These are phyloP conservation scores for Pholiota microspora DNA, from an alignment of 768 basidiomycete species.

Conservation along the genomic window DNA sequence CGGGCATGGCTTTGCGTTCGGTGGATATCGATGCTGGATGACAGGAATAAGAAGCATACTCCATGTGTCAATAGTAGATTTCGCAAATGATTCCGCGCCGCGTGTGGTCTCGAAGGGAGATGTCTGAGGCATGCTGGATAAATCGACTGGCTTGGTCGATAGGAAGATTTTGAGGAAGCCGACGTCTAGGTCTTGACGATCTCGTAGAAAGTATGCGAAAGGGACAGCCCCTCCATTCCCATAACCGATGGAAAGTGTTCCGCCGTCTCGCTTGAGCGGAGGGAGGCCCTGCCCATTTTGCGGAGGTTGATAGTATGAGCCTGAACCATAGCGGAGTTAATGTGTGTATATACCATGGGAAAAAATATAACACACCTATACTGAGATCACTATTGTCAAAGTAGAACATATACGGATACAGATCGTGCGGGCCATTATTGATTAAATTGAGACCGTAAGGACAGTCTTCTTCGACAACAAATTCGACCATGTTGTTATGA, in stretches of 20 bases:
- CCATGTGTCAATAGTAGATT: neutral
- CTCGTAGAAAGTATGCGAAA: slow-evolving; percentile 12
- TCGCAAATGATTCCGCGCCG: neutral
- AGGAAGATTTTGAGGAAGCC: slow-evolving; percentile 17
- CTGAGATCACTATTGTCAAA: slow-evolving; percentile 18
- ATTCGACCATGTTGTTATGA: slow-evolving; percentile 5
- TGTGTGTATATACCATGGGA: neutral
- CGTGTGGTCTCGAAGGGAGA: slow-evolving; percentile 14
- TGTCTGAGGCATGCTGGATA: slow-evolving; percentile 8
- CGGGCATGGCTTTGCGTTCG: slow-evolving; percentile 19
- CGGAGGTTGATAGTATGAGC: slow-evolving; percentile 10
- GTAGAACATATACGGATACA: slow-evolving; percentile 18
- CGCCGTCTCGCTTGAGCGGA: slow-evolving; percentile 13
- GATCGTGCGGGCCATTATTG: slow-evolving; percentile 11
- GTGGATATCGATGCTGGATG: slow-evolving; percentile 26
- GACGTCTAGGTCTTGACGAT: slow-evolving; percentile 14
- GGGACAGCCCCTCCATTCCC: slow-evolving; percentile 8
- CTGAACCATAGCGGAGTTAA: neutral
- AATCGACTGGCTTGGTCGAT: slow-evolving; percentile 8
- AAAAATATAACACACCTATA: slow-evolving; percentile 7
- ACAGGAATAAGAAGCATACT: slow-evolving; percentile 13
- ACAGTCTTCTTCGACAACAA: slow-evolving; percentile 11
- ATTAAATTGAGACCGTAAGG: slow-evolving; percentile 15
- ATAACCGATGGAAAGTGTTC: slow-evolving; percentile 15
- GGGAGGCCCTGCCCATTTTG: neutral